Evolutionary conservation across 139 green algal species (phyloP).

Genomic region (Dunaliella primolecta): DNA sequence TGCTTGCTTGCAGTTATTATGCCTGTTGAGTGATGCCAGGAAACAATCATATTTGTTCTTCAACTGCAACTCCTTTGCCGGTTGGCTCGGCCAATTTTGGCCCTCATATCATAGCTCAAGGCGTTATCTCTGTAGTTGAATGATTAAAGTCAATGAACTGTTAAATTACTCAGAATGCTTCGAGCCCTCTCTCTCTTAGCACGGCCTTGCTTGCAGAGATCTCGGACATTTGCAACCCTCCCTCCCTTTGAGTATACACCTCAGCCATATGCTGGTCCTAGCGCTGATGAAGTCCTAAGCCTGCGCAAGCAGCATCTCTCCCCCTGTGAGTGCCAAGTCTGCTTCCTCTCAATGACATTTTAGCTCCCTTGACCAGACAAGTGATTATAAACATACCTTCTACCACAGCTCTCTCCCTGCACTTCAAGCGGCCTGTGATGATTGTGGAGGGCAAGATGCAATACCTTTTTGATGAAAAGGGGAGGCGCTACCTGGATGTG

Average conservation of each 20-base stretch:
- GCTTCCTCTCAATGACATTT: background rate
- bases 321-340: constrained; percentile 54
- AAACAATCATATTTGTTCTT: too few species aligned
- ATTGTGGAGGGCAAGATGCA: constrained; percentile 95
- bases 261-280: constrained; percentile 74
- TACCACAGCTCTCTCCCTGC: constrained; percentile 66
- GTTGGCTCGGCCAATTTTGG: too few species aligned
- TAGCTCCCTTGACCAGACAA: background rate
- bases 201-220: too few species aligned
- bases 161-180: too few species aligned
- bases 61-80: too few species aligned
- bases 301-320: constrained; percentile 79
- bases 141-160: too few species aligned
- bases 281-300: constrained; percentile 73
- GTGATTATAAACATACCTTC: background rate
- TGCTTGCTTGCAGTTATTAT: too few species aligned
- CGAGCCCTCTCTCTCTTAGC: too few species aligned
- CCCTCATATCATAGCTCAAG: too few species aligned
- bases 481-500: constrained; percentile 87
- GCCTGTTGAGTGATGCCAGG: too few species aligned
- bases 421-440: constrained; percentile 91
- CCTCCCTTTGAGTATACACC: constrained; percentile 60
- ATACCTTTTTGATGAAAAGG: constrained; percentile 94
- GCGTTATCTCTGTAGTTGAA: too few species aligned
- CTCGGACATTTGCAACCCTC: constrained; percentile 15